Base-by-base conservation (phyloP, 2,329 filamentous ascomycete species). In the Pseudogymnoascus sp. region DNA sequence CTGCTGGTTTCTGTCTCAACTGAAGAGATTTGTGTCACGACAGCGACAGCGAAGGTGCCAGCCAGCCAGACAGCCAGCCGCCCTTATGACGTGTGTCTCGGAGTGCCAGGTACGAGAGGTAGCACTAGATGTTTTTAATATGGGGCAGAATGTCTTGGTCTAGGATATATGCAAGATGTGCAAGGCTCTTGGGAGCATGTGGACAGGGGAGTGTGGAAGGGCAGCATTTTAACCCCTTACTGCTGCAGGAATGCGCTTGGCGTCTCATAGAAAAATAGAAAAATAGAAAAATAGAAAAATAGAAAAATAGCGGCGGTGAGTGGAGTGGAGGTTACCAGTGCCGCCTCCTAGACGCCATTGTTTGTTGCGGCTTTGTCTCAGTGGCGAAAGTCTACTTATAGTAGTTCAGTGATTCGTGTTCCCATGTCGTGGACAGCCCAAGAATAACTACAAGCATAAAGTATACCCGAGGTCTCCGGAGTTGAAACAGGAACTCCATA, bases 11-110 rank as follows among this genome's bases (percentile, higher is more conserved):
- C n/a, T 33, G 25, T 56, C 47, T 56, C 5, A 56, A 56, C 47
- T 31, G 47, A 56, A 56, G 47, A 56, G 47, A 56, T 56, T 53
- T 53, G 47, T 53, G n/a, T 53, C 47, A 53, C 47, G 25, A 53
- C 47, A 18, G 25, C 47, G 25, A 53, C 47, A 18, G 25, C 47
- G 8, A 53, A 11, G 47, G 47, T 31, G 18, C 18, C 42, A 47
- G 42, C 42, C 42, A 21, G 8, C 47, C 47, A 31, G 47, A 25
- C 47, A 56, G 10, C 25, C n/a, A 33, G n/a, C 47, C 47, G 47
- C 28, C 47, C 47, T 33, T 56, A 56, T 56, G 47, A 56, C 47
- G 47, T 56, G 47, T 56, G 47, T 56, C 47, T 56, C 25, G 25
- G 47, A 31, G 47, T 16, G 7, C 47, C 14, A 53, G 47, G 47